A percentile compares a stretch with the other conserved stretches of the same genome.
Evolutionary conservation across 805 yeast genomes (phyloP).

Genomic region (Zygosaccharomyces rouxii): DNA sequence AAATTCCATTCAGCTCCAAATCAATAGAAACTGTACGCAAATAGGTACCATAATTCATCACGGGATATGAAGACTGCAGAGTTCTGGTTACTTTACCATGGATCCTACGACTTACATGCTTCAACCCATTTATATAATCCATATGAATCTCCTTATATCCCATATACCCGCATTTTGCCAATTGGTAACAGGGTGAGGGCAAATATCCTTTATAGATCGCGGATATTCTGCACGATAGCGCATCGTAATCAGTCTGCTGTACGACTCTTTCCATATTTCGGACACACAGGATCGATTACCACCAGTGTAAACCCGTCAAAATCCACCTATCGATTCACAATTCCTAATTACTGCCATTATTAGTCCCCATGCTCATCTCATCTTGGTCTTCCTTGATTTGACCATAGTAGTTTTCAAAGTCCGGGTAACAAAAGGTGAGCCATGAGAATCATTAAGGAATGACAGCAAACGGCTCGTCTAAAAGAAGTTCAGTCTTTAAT

Average conservation of each 20-base stretch:
- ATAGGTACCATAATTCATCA: slow-evolving; percentile 69
- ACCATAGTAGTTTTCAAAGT: not conserved
- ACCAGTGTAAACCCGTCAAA: not conserved
- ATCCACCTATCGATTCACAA: not conserved
- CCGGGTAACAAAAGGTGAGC: slow-evolving; percentile 1
- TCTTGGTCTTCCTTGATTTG: not conserved
- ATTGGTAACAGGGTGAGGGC: slow-evolving; percentile 34
- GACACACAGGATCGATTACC: not conserved
- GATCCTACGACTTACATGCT: slow-evolving; percentile 18
- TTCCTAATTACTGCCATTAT: not conserved
- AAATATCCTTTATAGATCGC: slow-evolving; percentile 49
- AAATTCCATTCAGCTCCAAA: slow-evolving; percentile 40
- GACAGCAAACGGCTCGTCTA: slow-evolving; percentile 7
- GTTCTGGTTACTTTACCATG: slow-evolving; percentile 20
- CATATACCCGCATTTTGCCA: slow-evolving; percentile 9
- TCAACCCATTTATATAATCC: slow-evolving; percentile 22
- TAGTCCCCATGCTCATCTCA: not conserved
- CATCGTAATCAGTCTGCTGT: slow-evolving; percentile 59
- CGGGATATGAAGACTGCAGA: slow-evolving; percentile 45
- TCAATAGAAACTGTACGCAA: slow-evolving; percentile 55
- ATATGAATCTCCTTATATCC: slow-evolving; percentile 22
- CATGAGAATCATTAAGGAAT: slow-evolving; percentile 5
- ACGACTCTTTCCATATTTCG: slow-evolving; percentile 23
- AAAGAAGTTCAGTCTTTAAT: not conserved
- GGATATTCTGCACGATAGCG: slow-evolving; percentile 58